Base-by-base conservation (phyloP, 1,284 basidiomycete species). In the Rhodotorula sp. region DNA sequence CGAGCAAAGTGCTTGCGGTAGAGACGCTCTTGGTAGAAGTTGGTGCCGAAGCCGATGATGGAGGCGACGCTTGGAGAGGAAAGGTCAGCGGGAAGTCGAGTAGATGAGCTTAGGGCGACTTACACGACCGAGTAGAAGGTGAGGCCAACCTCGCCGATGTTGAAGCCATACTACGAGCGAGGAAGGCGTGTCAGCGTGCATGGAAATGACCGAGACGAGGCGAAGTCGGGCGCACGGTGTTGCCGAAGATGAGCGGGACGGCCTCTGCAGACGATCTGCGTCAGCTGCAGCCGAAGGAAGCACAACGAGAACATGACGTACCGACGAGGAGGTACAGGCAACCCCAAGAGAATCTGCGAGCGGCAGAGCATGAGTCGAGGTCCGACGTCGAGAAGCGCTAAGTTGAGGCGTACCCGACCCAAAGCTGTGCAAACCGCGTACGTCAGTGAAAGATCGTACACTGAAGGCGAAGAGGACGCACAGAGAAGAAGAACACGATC, bases 11-110 rank as follows among this genome's bases (percentile, higher is more conserved):
- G 79, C 18, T 55, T 47, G 8, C 59, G 59, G 50, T 76, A 76
- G 18, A 76, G 62, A 4, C 57, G 51, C 48, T 78, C 73, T 76
- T 85, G 85, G 52, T 86, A 88, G 69, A 66, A 48, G 30, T 62
- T 69, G 8, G 67, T 52, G 34, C 53, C 30, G 63, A 67, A 69
- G 10, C 73, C 73, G 50, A 71, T 30, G 50, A 65, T 52, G 9
- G 69, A 62, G 5, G 72, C 69, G 34, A 72, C 40, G 53, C 69
- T 70, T 62, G 2, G 40, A 31, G 20, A 37, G 26, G 40, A 7
- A 6, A 2, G 20, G 55, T 65, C 50, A 62, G 59, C 50, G 30
- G 9, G 15, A 5, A 20, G 6, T 28, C 2, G 50, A 28, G n/a
- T n/a, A n/a, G n/a, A n/a, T n/a, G n/a, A n/a, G n/a, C n/a, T n/a